A percentile compares a stretch with the other conserved stretches of the same genome.
phyloP scores from a whole-genome alignment of 108 stramenopile genomes.

The Mayamaea pseudoterrestris region DNA sequence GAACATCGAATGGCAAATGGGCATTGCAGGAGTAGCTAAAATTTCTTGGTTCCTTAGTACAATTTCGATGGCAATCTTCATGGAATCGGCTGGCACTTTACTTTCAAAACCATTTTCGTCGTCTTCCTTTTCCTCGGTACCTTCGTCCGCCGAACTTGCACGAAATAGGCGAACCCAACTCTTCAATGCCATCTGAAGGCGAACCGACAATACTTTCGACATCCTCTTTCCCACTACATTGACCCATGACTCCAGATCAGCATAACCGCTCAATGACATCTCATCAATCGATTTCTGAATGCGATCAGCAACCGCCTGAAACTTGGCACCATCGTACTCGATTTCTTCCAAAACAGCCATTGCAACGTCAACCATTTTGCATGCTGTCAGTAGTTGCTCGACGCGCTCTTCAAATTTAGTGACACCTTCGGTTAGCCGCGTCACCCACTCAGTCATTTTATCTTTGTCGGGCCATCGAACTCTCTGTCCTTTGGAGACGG shows the following conservation, averaged over 20 bases:
- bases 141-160: neutral
- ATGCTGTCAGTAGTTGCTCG: conserved; percentile 58
- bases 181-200: conserved; percentile 55
- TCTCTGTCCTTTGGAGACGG: conserved; percentile 48
- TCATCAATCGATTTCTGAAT: conserved; percentile 90
- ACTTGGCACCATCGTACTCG: conserved; percentile 47
- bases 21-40: conserved; percentile 60
- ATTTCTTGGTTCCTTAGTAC: conserved; percentile 77
- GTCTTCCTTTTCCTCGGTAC: neutral
- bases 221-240: conserved; percentile 47
- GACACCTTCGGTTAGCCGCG: conserved; percentile 74
- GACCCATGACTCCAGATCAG: conserved; percentile 64
- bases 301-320: conserved; percentile 38
- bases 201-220: conserved; percentile 39
- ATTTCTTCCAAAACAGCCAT: conserved; percentile 33
- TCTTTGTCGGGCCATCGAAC: conserved; percentile 72
- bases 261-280: conserved; percentile 74
- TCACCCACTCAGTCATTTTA: conserved; percentile 75
- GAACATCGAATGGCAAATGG: conserved; percentile 51
- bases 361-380: conserved; percentile 51
- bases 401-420: conserved; percentile 73
- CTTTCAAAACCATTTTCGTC: neutral
- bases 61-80: conserved; percentile 46
- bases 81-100: conserved; percentile 1
- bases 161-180: conserved; percentile 49